Conservation (phyloP, 164 flowering plant species). For the Buxus sempervirens region DNA sequence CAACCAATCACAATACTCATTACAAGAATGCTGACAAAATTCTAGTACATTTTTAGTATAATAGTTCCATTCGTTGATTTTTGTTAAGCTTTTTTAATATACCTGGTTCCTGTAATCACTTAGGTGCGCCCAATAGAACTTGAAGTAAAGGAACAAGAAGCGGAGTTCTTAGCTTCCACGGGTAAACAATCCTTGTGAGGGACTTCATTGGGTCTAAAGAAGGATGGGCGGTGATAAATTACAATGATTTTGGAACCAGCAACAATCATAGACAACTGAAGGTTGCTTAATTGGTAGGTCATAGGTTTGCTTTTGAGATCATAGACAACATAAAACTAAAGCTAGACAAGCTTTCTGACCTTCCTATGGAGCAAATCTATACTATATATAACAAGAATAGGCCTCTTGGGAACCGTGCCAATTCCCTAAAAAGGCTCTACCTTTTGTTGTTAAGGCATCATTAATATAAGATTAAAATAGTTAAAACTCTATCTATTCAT, state of each 20-base stretch:
- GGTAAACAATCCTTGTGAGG: constrained; percentile 21
- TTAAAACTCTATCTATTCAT: too few relatives aligned
- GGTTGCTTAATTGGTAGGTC: constrained; percentile 31
- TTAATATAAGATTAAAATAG: too few relatives aligned
- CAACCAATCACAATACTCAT: too few relatives aligned
- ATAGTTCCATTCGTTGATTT: too few relatives aligned
- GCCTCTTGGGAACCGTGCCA: too few relatives aligned
- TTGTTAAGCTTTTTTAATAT: too few relatives aligned
- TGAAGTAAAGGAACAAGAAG: constrained; percentile 17
- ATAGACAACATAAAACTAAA: constrained; percentile 12
- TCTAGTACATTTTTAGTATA: too few relatives aligned
- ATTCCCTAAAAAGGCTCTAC: too few relatives aligned
- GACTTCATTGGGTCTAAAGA: constrained; percentile 30
- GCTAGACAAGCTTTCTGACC: constrained; percentile 25
- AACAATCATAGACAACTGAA: constrained; percentile 27
- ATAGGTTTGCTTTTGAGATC: constrained; percentile 18
- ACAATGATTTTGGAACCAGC: constrained; percentile 16
- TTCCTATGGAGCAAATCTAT: constrained; percentile 32
- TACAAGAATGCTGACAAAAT: too few relatives aligned
- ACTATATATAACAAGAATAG: too few relatives aligned
- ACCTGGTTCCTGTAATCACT: too few relatives aligned
- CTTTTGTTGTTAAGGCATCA: too few relatives aligned
- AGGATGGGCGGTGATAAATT: constrained; percentile 25
- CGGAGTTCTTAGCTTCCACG: constrained; percentile 25
- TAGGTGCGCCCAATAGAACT: constrained; percentile 6